These are phyloP conservation scores for Rheum nobile DNA, from an alignment of 148 eudicot genomes.

Conservation along the genomic window DNA sequence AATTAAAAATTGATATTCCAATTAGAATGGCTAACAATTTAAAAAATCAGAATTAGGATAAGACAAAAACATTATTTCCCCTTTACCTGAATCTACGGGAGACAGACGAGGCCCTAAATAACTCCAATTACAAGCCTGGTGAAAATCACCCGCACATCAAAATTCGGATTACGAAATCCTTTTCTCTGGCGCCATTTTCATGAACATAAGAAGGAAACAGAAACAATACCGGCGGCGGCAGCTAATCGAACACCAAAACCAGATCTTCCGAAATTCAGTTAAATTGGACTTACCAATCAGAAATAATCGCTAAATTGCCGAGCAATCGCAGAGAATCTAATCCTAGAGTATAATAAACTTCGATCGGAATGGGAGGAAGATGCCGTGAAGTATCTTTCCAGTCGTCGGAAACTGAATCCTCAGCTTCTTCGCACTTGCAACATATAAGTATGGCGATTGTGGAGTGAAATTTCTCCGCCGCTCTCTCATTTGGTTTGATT, in stretches of 20 bases:
- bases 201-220: not conserved
- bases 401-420: not conserved
- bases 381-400: not conserved
- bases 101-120: not conserved
- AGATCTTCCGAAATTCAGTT: not conserved
- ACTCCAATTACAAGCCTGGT: not conserved
- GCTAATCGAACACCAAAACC: not conserved
- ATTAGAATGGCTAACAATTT: not conserved
- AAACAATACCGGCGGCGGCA: not conserved
- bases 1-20: not conserved
- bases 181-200: not conserved
- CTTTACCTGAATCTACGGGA: not conserved
- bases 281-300: not conserved
- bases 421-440: not conserved
- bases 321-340: not conserved
- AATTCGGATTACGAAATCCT: not conserved
- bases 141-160: not conserved
- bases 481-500: not conserved
- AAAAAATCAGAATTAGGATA: not conserved
- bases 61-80: not conserved
- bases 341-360: not conserved
- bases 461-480: not conserved
- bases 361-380: not conserved
- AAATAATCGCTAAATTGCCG: not conserved
- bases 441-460: not conserved